Base-by-base conservation (phyloP, 257 asterid genomes). In the Nicotiana noctiflora region DNA sequence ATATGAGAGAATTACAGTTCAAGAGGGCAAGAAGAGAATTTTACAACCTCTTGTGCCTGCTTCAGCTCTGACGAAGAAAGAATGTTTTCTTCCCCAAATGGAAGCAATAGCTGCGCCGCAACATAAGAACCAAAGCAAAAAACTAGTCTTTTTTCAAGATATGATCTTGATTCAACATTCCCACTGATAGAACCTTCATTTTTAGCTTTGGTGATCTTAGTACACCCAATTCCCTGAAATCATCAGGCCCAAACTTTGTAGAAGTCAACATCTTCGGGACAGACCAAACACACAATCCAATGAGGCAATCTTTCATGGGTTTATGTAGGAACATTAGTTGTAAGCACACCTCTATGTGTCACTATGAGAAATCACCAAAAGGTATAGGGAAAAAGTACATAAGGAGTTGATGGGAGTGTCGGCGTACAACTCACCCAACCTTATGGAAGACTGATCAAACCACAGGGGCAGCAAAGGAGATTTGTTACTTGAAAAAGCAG, bases 191-290 rank as follows among this genome's bases (percentile, higher is more conserved):
- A 84, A 86, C 91, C 93, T 81, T 86, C 98, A 85, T 82, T 89
- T 85, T 86, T 86, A 74, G 93, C 91, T 85, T 91, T 93, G 21
- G 94, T 89, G 75, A 93, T 93, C 88, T 95, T 95, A 83, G 95
- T 91, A 93, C 96, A 95, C 75, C 95, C 99, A 87, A 92, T 91
- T 82, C 99, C 99, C 99, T 95, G 91, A 85, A 88, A 84, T 59
- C 18, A 75, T 27, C 78, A 68, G 57, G 51, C 67, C 52, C 86
- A 81, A 79, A 80, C 79, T 62, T 61, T 14, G 44, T 27, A 44
- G 74, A 44, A 60, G 15, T 80, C 51, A 65, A 29, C 61, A 72
- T 37, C 18, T 61, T 76, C n/a, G 27, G 60, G 61, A 49, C 61
- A 74, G 25, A 74, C 23, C 79, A 74, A 74, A 15, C 44, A 74